Evolutionary conservation across 805 yeast genomes (phyloP).

Genomic region (Saccharomyces paradoxus): DNA sequence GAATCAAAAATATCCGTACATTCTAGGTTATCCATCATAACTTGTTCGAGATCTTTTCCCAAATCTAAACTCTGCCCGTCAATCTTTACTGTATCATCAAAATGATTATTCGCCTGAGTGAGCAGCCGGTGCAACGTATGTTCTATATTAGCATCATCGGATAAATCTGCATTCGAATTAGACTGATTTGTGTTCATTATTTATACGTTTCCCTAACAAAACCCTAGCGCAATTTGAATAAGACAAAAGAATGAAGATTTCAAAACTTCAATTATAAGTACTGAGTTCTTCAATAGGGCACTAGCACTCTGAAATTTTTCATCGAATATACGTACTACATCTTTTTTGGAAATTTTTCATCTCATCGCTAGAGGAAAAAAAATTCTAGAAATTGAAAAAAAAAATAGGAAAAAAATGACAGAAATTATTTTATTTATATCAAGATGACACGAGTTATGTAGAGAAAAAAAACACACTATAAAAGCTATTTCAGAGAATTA

Average conservation of each 20-base stretch:
- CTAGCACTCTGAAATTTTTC: neutral
- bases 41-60: constrained; percentile 4
- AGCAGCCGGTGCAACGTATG: constrained; percentile 18
- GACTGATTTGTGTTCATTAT: neutral
- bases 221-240: neutral
- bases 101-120: constrained; percentile 9
- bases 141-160: constrained; percentile 13
- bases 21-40: constrained; percentile 2
- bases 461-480: neutral
- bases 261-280: neutral
- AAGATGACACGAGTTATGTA: neutral
- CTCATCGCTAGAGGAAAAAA: neutral
- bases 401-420: neutral
- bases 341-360: neutral
- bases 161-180: neutral
- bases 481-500: neutral
- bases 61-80: constrained; percentile 1
- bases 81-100: constrained; percentile 3
- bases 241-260: neutral
- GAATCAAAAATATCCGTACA: constrained; percentile 9
- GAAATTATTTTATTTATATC: neutral
- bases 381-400: neutral
- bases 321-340: neutral
- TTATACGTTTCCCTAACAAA: neutral
- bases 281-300: neutral